Conservation (phyloP, 2,329 filamentous ascomycete species). For the Fonsecaea pedrosoi region DNA sequence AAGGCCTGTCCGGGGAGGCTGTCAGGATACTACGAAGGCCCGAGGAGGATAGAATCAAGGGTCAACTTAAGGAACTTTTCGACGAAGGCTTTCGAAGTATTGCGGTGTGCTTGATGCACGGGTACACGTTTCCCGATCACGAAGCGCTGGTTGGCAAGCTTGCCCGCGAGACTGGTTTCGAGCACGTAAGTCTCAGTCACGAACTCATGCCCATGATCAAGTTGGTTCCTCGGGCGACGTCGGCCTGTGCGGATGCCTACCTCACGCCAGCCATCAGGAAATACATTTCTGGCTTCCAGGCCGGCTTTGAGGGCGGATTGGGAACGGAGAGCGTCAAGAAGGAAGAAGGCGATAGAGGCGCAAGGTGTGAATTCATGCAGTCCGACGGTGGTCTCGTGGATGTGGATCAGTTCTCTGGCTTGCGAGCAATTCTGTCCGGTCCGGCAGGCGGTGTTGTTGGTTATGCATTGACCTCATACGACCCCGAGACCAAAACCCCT, state of each 20-base stretch:
- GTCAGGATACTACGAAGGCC: conserved; percentile 73
- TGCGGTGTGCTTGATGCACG: conserved; percentile 89
- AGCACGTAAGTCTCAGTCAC: conserved; percentile 80
- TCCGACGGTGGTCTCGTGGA: conserved; percentile 75
- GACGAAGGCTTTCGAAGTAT: conserved; percentile 77
- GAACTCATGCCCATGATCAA: conserved; percentile 91
- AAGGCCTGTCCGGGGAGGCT: conserved; percentile 75
- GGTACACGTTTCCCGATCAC: conserved; percentile 87
- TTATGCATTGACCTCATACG: conserved; percentile 90
- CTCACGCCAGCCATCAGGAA: conserved; percentile 79
- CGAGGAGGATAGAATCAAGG: conserved; percentile 58
- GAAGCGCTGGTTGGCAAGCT: conserved; percentile 78
- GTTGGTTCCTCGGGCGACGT: conserved; percentile 75
- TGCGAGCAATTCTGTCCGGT: conserved; percentile 86
- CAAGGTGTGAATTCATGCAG: conserved; percentile 96
- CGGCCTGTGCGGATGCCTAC: conserved; percentile 80
- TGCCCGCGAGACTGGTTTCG: conserved; percentile 80
- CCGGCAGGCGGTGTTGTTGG: conserved; percentile 94
- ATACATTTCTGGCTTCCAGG: conserved; percentile 78
- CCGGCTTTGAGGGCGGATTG: conserved; percentile 80
- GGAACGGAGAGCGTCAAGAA: conserved; percentile 76
- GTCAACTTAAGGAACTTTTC: conserved; percentile 70
- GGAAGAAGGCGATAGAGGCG: conserved; percentile 68
- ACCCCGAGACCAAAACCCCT: conserved; percentile 78
- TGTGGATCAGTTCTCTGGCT: conserved; percentile 72